Conservation (phyloP, 768 basidiomycete species). For the Pisolithus sp. region DNA sequence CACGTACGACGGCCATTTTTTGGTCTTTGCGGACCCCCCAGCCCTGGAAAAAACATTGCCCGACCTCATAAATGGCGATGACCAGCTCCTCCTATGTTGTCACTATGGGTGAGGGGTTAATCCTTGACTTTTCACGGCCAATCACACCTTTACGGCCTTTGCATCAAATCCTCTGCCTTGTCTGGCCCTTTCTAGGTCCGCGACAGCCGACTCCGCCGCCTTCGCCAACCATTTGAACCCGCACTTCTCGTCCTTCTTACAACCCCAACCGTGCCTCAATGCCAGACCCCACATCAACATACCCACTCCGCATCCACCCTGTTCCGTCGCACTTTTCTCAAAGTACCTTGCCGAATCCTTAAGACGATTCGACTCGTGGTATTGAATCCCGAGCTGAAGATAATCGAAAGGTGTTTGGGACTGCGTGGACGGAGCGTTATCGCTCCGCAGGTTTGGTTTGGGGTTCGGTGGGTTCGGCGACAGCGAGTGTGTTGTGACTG, state of each 20-base stretch:
- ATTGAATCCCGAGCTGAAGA: conserved; percentile 69
- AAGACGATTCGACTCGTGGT: conserved; percentile 70
- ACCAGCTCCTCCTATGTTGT: conserved; percentile 63
- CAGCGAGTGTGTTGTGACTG: conserved; percentile 35
- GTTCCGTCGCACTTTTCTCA: conserved; percentile 65
- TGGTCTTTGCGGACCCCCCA: conserved; percentile 87
- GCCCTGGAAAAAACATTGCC: conserved; percentile 87
- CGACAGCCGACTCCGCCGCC: conserved; percentile 77
- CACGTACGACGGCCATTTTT: conserved; percentile 79
- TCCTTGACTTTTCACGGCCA: not conserved
- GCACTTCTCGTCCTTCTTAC: conserved; percentile 65
- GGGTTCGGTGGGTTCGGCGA: conserved; percentile 10
- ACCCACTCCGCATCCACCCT: conserved; percentile 80
- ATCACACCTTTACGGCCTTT: conserved; percentile 46
- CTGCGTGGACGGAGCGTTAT: conserved; percentile 14
- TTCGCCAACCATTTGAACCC: conserved; percentile 80
- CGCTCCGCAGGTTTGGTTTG: conserved; percentile 9
- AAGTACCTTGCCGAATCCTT: conserved; percentile 65
- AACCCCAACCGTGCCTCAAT: conserved; percentile 85
- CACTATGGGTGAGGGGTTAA: not conserved
- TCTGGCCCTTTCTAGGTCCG: conserved; percentile 62
- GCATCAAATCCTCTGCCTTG: conserved; percentile 41
- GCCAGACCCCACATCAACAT: conserved; percentile 92
- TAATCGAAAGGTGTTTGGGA: conserved; percentile 53
- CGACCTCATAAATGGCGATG: conserved; percentile 87